Conservation (phyloP, 2,329 filamentous ascomycete genomes). For the Pezicula neosporulosa region DNA sequence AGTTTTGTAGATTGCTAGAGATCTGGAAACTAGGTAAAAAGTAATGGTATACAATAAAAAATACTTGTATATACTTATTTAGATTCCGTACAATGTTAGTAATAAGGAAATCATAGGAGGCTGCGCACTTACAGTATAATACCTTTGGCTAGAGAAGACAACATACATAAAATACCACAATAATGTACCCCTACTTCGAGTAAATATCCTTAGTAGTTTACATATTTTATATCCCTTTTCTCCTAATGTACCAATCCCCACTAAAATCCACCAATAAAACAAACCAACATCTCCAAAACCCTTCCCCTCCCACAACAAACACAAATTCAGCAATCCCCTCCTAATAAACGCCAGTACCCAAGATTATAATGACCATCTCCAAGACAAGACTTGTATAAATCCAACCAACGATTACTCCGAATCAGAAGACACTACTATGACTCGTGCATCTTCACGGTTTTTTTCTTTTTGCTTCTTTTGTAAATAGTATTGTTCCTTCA, state of each 20-base stretch:
- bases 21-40: background rate
- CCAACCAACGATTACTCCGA: conserved; percentile 9
- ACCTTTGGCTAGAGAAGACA: conserved; percentile 6
- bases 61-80: background rate
- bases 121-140: background rate
- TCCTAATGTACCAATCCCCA: too few relatives aligned
- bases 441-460: conserved; percentile 7
- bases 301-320: conserved; percentile 3
- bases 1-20: conserved; percentile 6
- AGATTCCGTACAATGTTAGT: background rate
- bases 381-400: conserved; percentile 8
- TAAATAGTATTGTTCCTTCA: conserved; percentile 7
- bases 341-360: conserved; percentile 5
- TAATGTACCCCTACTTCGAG: background rate
- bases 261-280: too few relatives aligned
- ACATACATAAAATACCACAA: too few relatives aligned
- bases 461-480: conserved; percentile 12
- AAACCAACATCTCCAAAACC: background rate
- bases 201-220: too few relatives aligned
- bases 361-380: conserved; percentile 7
- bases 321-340: background rate
- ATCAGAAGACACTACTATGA: conserved; percentile 7
- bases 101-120: background rate
- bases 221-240: too few relatives aligned
- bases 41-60: conserved; percentile 2